Base-by-base conservation (phyloP, 768 basidiomycete genomes). In the Psilocybe subaeruginosa region DNA sequence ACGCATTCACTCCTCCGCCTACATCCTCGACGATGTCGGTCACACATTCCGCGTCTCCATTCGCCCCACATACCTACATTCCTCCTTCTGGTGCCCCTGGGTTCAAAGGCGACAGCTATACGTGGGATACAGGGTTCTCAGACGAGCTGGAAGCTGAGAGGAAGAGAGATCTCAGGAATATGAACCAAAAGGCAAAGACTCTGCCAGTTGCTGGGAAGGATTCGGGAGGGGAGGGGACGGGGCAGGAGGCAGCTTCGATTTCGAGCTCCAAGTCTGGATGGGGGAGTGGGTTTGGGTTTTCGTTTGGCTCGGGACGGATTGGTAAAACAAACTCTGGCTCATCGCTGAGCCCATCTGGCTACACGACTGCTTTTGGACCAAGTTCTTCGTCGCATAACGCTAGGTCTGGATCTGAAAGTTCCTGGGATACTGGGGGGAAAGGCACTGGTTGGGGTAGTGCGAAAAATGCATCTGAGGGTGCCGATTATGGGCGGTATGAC, bases 11-110 rank as follows among this genome's bases (percentile, higher is more conserved):
- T 58, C 57, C 56, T 12, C 54, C 56, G 2, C 54, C 61, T n/a
- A 27, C 60, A 6, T 19, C 57, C n/a, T 50, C 59, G 23, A 16
- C 61, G 35, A 51, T 52, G 31, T 52, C 54, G 3, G 54, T 70
- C 14, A 66, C 67, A 8, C 70, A 69, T 52, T 27, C 37, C 7
- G n/a, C 64, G 4, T 71, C 80, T 8, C 81, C 82, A 0, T 85
- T 82, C 33, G 74, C 76, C 2, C 81, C 81, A 3, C 71, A 74
- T 76, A 16, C 82, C 75, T 52, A 78, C 59, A 63, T 74, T 0
- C 76, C 82, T 2, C 79, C 81, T 1, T 75, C 69, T 54, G 87
- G 93, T n/a, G 93, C 93, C 0, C 93, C 93, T 0, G 93, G 91
- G 4, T 93, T 89, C 65, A 78, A 73, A 12, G 90, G 90, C 0